Evolutionary conservation across 2,329 filamentous ascomycete species (phyloP).

Genomic region (Penicillium sp.): DNA sequence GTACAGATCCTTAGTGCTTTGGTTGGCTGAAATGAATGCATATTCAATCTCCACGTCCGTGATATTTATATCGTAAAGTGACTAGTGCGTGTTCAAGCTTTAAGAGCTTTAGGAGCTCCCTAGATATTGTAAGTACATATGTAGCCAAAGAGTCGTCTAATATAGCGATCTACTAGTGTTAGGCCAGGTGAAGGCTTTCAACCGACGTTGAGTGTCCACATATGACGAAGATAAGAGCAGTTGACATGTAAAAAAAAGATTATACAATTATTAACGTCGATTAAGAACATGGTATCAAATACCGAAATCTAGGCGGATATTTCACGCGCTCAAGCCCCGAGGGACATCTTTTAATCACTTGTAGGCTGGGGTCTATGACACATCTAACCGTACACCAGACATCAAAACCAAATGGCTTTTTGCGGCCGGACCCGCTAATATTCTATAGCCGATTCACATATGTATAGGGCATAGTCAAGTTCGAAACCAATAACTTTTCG

Average conservation of each 20-base stretch:
- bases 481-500: not conserved
- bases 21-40: not conserved
- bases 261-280: not conserved
- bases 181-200: not conserved
- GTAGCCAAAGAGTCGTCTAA: not conserved
- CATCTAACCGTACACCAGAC: not conserved
- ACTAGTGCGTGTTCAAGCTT: too few relatives aligned
- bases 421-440: not conserved
- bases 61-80: not conserved
- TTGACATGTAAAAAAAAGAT: not conserved
- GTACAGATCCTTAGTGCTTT: not conserved
- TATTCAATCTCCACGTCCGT: not conserved
- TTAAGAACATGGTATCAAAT: not conserved
- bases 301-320: not conserved
- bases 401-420: not conserved
- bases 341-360: not conserved
- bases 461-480: not conserved
- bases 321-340: not conserved
- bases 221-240: not conserved
- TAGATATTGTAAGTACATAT: too few relatives aligned
- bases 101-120: not conserved
- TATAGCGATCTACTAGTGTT: not conserved
- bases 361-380: not conserved
- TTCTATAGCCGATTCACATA: not conserved
- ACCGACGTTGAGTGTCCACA: not conserved